These are phyloP conservation scores for Candida patagonica DNA, from an alignment of 805 yeast species.

Conservation along the genomic window DNA sequence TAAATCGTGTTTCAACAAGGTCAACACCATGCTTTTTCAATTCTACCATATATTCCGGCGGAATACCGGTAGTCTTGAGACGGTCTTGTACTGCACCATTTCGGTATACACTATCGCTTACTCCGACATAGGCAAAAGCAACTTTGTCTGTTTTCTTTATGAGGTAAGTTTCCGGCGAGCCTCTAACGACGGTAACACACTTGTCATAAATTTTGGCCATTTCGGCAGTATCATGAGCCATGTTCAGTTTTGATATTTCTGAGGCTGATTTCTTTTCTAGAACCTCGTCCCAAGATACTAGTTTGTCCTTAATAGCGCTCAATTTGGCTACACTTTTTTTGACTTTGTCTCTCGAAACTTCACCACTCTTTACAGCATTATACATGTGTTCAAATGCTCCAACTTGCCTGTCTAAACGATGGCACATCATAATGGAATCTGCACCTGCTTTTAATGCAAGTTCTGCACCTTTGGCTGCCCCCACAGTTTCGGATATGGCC, in stretches of 20 bases:
- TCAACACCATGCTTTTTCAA: conserved; percentile 34
- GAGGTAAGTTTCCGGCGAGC: conserved; percentile 31
- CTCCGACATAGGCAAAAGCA: conserved; percentile 19
- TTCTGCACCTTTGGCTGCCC: conserved; percentile 50
- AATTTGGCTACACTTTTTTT: conserved; percentile 35
- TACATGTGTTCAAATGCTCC: conserved; percentile 39
- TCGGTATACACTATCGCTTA: conserved; percentile 2
- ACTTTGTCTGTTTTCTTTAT: conserved; percentile 21
- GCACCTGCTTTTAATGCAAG: conserved; percentile 50
- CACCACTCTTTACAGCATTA: conserved; percentile 28
- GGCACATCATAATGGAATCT: conserved; percentile 52
- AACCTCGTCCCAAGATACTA: conserved; percentile 36
- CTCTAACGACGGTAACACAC: conserved; percentile 41
- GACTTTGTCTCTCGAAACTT: conserved; percentile 23
- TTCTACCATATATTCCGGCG: conserved; percentile 31
- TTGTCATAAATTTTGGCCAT: conserved; percentile 33
- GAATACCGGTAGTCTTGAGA: conserved; percentile 16
- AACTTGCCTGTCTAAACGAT: conserved; percentile 40
- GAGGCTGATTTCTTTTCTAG: conserved; percentile 32
- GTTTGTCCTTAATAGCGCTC: conserved; percentile 32
- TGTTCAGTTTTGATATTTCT: conserved; percentile 24
- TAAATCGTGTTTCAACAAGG: conserved; percentile 44
- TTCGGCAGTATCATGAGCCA: neutral
- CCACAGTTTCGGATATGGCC: conserved; percentile 45
- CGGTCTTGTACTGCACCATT: neutral